Evolutionary conservation across 2,329 filamentous ascomycete genomes (phyloP), one percentile per base, ranked within the genome.

Genomic region (Penicillium olsonii): DNA sequence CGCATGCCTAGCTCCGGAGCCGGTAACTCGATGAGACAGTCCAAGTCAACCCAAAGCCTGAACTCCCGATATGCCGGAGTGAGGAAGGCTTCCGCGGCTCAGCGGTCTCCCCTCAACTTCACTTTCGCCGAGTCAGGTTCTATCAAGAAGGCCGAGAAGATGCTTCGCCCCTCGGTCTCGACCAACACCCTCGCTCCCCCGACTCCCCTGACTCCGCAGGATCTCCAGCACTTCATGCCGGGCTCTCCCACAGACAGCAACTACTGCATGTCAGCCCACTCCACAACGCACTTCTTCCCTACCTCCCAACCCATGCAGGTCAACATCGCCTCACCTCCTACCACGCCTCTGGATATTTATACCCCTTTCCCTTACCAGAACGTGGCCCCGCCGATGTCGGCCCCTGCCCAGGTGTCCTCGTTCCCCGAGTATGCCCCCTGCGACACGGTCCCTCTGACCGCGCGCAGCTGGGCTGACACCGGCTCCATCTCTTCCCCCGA

Each of bases 81-180:
- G 22, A 65, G 75, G 17, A 78, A 78, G 56, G 62, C 70, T 5
- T 75, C 72, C 18, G 68, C 70, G 35, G 65, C 72, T 38, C 76
- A 76, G 42, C 68, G 73, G 22, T 78, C 76, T n/a, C 76, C 76
- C 18, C 62, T 77, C 29, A 74, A 73, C 38, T 66, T 75, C 42
- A 73, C 66, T 5, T 77, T 77, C 55, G 64, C 73, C n/a, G 75
- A 78, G 43, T 62, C 71, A 6, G 71, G 69, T 15, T 64, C 64
- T 27, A 60, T 70, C 53, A 66, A 67, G 48, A 72, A 67, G 50
- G 60, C 67, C 9, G 67, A 71, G 42, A 40, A 50, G 38, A 63
- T 68, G 62, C 54, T 68, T 46, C 70, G 64, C 42, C 66, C 62
- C 6, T 67, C 66, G 6, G 61, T 68, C 27, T 70, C 71, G 8